These are phyloP conservation scores for Phaeophleospora eucalypticola DNA, from an alignment of 2,329 filamentous ascomycete species.

Conservation along the genomic window DNA sequence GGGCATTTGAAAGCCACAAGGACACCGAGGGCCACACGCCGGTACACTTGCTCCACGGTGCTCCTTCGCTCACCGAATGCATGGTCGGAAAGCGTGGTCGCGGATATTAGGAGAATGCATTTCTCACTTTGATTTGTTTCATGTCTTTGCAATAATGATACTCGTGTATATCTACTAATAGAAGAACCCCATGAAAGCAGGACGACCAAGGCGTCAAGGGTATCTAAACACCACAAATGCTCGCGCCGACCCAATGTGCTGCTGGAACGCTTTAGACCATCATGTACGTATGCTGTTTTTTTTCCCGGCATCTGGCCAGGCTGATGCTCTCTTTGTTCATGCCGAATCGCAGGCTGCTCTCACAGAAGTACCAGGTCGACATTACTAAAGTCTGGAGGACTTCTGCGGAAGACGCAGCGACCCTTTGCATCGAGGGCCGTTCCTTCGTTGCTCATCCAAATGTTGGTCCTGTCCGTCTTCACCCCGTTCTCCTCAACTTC, in stretches of 20 bases:
- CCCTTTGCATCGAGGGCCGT: conserved; percentile 80
- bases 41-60: too few species aligned
- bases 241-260: neutral
- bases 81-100: too few species aligned
- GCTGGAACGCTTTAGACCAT: neutral
- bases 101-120: too few species aligned
- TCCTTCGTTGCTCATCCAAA: conserved; percentile 94
- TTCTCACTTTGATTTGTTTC: too few species aligned
- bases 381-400: conserved; percentile 59
- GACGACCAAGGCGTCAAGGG: neutral
- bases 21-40: too few species aligned
- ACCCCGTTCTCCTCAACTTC: conserved; percentile 30
- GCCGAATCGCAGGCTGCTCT: conserved; percentile 1
- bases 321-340: neutral
- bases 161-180: neutral
- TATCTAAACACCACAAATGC: conserved; percentile 2
- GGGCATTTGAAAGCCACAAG: too few species aligned
- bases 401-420: conserved; percentile 51
- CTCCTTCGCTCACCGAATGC: neutral
- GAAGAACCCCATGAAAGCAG: neutral
- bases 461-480: conserved; percentile 36
- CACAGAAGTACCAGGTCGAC: conserved; percentile 78
- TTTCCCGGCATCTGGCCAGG: neutral
- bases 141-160: too few species aligned
- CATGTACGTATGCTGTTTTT: neutral